Base-by-base conservation (phyloP, 73 alveolate genomes). In the Breviolum minutum region DNA sequence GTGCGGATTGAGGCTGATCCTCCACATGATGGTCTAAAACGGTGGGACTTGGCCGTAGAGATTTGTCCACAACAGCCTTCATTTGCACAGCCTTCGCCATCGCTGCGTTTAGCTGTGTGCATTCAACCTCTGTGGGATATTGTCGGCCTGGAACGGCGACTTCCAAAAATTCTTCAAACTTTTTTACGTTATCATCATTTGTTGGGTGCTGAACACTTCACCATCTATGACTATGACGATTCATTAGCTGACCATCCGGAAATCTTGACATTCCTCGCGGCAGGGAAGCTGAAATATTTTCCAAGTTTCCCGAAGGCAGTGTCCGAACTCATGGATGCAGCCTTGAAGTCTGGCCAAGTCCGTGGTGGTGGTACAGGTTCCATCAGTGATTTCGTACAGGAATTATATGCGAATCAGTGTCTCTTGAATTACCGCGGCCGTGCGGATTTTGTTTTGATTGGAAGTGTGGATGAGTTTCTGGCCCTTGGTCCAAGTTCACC, bases 261-360 rank as follows among this genome's bases (percentile, higher is more conserved):
- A 9, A n/a, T 82, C 60, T 12, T 32, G 70, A 70, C 11, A 9
- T 48, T 82, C 71, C 60, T 82, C 27, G 91, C 91, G 0, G 69
- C 91, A 20, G 91, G 91, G 29, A 82, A 82, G 32, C 32, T 82
- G 91, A 30, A 30, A 70, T 82, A 82, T 48, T 82, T 82, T 17
- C 91, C 91, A 20, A 6, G 30, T 22, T 82, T 82, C 60, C 27
- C 64, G 27, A 26, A 82, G 40, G 91, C 40, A 14, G 91, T 82
- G 30, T 82, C 91, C 6, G 60, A 82, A 70, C 60, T 82, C 27
- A 13, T 82, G 70, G 70, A 30, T 8, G 71, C 32, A 10, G 69
- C 60, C 16, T 82, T 68, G 91, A 48, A 82, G 48, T 82, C 91
- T 8, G 70, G 64, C 40, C 2, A 66, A 66, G 64, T 40, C 20